Evolutionary conservation across 495 filamentous ascomycete genomes (phyloP).

Genomic region (Diplogelasinospora grovesii): DNA sequence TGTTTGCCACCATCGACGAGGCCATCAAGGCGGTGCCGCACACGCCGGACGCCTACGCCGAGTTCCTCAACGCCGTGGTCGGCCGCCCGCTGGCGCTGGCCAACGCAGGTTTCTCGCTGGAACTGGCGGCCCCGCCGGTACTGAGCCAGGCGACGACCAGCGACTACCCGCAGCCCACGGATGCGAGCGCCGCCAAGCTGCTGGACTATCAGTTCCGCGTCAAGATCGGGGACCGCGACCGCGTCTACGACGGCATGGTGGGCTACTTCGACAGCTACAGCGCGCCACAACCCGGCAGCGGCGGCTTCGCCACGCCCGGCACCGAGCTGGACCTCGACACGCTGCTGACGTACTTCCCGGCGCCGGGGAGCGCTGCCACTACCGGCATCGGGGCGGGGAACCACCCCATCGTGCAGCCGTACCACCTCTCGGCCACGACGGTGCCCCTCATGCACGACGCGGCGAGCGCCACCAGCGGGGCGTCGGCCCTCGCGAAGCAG

Average conservation of each 20-base stretch:
- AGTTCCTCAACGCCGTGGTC: conserved; percentile 19
- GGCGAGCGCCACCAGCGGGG: neutral
- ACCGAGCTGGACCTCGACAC: too few species aligned
- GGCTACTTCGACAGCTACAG: conserved; percentile 35
- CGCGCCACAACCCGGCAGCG: too few species aligned
- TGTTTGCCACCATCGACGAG: conserved; percentile 32
- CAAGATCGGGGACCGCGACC: conserved; percentile 33
- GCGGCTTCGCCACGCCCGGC: too few species aligned
- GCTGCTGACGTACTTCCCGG: too few species aligned
- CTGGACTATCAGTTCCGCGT: conserved; percentile 24
- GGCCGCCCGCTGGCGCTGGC: conserved; percentile 37
- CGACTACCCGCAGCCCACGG: conserved; percentile 2
- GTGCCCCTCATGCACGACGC: neutral
- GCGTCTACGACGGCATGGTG: conserved; percentile 30
- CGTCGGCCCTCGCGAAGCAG: neutral
- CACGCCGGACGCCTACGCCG: conserved; percentile 1
- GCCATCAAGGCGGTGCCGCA: conserved; percentile 2
- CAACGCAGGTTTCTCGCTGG: conserved; percentile 32
- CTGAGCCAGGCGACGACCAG: conserved; percentile 13
- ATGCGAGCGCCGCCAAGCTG: conserved; percentile 1
- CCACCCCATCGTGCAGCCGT: neutral
- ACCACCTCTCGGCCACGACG: neutral
- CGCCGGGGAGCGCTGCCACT: too few species aligned
- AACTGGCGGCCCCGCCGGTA: conserved; percentile 20
- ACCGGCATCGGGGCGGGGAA: too few species aligned